Percentiles rank a stretch among this genome's conserved stretches.
Conservation (phyloP, 2,329 filamentous ascomycete genomes). For the Dichotomopilus funicola region DNA sequence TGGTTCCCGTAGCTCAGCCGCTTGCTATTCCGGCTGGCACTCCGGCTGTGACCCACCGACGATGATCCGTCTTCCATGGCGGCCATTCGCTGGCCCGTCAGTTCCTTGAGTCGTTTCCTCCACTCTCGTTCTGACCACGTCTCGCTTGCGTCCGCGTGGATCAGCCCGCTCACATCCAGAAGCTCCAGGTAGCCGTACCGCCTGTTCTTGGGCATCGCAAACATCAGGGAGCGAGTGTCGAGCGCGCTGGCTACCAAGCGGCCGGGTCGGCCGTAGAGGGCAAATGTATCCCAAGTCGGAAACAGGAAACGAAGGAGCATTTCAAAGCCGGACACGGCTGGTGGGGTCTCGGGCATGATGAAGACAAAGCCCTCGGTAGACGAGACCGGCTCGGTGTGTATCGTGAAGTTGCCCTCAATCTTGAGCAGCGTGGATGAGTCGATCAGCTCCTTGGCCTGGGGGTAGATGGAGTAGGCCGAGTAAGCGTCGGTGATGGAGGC, state of each 20-base stretch:
- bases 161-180: conserved; percentile 73
- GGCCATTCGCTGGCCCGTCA: conserved; percentile 74
- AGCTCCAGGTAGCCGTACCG: conserved; percentile 88
- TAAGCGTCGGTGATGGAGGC: conserved; percentile 88
- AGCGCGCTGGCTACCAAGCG: conserved; percentile 81
- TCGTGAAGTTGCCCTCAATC: conserved; percentile 82
- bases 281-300: conserved; percentile 89
- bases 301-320: conserved; percentile 92
- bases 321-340: conserved; percentile 90
- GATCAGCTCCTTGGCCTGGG: conserved; percentile 86
- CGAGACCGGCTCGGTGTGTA: conserved; percentile 71
- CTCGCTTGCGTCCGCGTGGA: conserved; percentile 69
- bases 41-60: conserved; percentile 40
- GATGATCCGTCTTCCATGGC: conserved; percentile 44
- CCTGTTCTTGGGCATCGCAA: conserved; percentile 86
- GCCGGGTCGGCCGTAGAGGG: conserved; percentile 81
- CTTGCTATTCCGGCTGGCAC: conserved; percentile 53
- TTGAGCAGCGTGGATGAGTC: conserved; percentile 93
- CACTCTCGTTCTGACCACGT: conserved; percentile 83
- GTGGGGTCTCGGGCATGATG: conserved; percentile 89
- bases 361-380: conserved; percentile 92
- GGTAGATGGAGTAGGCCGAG: conserved; percentile 91
- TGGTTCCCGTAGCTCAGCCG: conserved; percentile 47
- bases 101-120: conserved; percentile 81
- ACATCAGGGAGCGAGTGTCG: conserved; percentile 90